Conservation (phyloP, 306 rosid genomes). For the Cucurbita moschata region DNA sequence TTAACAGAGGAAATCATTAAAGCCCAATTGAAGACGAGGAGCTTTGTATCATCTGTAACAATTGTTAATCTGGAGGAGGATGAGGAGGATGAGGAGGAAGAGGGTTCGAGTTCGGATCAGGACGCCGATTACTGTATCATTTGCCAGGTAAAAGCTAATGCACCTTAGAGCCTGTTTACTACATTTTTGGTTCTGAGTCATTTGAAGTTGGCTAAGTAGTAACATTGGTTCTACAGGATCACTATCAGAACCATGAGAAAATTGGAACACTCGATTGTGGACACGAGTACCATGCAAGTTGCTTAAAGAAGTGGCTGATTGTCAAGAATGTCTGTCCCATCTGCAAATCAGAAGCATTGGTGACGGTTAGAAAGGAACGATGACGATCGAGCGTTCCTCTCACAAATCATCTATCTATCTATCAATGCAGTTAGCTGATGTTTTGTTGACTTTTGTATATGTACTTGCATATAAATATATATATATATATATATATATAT, state of each 20-base stretch:
- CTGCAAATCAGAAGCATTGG: slow-evolving; percentile 87
- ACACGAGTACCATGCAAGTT: slow-evolving; percentile 73
- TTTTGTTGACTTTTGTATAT: slow-evolving; percentile 12
- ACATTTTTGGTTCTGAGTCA: not conserved
- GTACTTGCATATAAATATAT: slow-evolving; percentile 9
- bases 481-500: not conserved
- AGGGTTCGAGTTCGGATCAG: slow-evolving; percentile 25
- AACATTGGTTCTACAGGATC: slow-evolving; percentile 36
- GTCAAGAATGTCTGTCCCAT: slow-evolving; percentile 83
- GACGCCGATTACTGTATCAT: slow-evolving; percentile 65
- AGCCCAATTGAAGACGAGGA: slow-evolving; percentile 33
- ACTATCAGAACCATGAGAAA: slow-evolving; percentile 51
- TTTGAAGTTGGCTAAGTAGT: not conserved
- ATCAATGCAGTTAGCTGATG: slow-evolving; percentile 6
- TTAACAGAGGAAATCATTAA: slow-evolving; percentile 55
- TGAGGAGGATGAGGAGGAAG: slow-evolving; percentile 27
- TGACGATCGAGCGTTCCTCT: slow-evolving; percentile 1
- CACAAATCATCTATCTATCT: slow-evolving; percentile 5
- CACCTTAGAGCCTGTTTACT: not conserved
- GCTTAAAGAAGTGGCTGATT: slow-evolving; percentile 74
- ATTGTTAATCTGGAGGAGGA: slow-evolving; percentile 35
- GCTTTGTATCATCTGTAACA: slow-evolving; percentile 16
- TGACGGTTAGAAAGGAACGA: not conserved
- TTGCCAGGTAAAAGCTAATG: slow-evolving; percentile 78
- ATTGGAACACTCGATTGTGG: slow-evolving; percentile 70